Evolutionary conservation across 345 rosid species (phyloP).

Genomic region (Anacardium occidentale): DNA sequence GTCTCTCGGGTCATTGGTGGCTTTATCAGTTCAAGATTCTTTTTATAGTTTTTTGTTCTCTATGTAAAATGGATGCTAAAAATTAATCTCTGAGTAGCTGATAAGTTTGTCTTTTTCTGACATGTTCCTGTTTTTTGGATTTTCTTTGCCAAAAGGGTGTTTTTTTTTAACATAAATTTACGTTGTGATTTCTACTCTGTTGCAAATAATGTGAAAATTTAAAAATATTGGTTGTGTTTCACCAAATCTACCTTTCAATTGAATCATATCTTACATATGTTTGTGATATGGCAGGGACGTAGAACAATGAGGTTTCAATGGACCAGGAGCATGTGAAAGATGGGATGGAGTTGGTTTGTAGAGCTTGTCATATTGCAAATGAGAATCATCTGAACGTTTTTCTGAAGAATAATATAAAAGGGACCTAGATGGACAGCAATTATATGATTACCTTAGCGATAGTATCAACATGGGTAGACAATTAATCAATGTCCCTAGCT

Average conservation of each 20-base stretch:
- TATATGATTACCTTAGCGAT: slow-evolving; percentile 19
- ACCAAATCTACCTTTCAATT: not conserved
- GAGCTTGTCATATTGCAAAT: slow-evolving; percentile 15
- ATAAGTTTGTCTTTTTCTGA: not conserved
- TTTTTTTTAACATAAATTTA: not conserved
- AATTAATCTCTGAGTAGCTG: too few relatives aligned
- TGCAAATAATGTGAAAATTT: not conserved
- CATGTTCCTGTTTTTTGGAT: not conserved
- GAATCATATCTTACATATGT: slow-evolving; percentile 6
- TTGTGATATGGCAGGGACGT: slow-evolving; percentile 29
- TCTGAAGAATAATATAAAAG: slow-evolving; percentile 19
- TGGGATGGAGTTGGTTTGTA: slow-evolving; percentile 16
- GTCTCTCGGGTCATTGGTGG: too few relatives aligned
- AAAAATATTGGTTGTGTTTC: not conserved
- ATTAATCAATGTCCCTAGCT: slow-evolving; percentile 20
- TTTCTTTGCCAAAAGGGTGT: not conserved
- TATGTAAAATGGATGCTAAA: too few relatives aligned
- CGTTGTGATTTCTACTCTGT: not conserved
- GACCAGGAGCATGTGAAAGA: slow-evolving; percentile 13
- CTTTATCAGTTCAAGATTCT: too few relatives aligned
- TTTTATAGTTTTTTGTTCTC: too few relatives aligned
- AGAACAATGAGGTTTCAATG: slow-evolving; percentile 5
- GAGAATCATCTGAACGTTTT: slow-evolving; percentile 11
- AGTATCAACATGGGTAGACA: slow-evolving; percentile 12
- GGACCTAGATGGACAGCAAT: slow-evolving; percentile 20